Evolutionary conservation across 768 basidiomycete genomes (phyloP), one percentile per base, ranked within the genome.

Genomic region (Pholiota molesta): DNA sequence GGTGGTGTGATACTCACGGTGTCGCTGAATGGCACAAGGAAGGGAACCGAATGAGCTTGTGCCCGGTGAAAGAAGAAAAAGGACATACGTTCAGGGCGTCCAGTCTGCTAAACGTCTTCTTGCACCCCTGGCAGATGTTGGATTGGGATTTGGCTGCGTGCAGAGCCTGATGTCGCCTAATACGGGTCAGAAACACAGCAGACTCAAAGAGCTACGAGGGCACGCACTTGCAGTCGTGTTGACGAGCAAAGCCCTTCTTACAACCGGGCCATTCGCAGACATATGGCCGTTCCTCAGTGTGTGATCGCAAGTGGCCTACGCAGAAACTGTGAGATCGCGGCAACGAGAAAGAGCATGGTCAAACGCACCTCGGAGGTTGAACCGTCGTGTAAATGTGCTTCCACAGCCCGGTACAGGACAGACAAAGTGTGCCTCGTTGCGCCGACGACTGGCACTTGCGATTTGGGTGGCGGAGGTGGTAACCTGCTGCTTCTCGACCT

Each of bases 401-500:
- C 94, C 94, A 78, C 95, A 98, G 13, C 94, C 95, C 10, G 94
- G 92, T 16, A 98, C 94, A 5, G 96, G 95, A 75, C 95, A 98
- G 62, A 88, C 83, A 75, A 97, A 97, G 69, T 93, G 88, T 0
- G 95, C 95, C 72, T 95, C 93, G 71, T 95, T 96, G 68, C 94
- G 83, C 54, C 95, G 81, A 57, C 95, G 82, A 73, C 91, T 95
- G 55, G 92, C 92, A 72, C 93, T 95, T 13, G 95, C 95, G 2
- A 91, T 83, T 74, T 96, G 94, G 1, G 95, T 98, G 26, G 95
- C 95, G 16, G 90, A 90, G 21, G 95, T 97, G 44, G 95, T 98
- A 33, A 98, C 95, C 75, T 94, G 93, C 78, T 94, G 91, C 77
- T 94, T 95, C 78, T 95, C 93, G 55, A 95, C 93, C 75, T 94